phyloP scores from a whole-genome alignment of 1,284 basidiomycete species.

The Irpex rosettiformis region DNA sequence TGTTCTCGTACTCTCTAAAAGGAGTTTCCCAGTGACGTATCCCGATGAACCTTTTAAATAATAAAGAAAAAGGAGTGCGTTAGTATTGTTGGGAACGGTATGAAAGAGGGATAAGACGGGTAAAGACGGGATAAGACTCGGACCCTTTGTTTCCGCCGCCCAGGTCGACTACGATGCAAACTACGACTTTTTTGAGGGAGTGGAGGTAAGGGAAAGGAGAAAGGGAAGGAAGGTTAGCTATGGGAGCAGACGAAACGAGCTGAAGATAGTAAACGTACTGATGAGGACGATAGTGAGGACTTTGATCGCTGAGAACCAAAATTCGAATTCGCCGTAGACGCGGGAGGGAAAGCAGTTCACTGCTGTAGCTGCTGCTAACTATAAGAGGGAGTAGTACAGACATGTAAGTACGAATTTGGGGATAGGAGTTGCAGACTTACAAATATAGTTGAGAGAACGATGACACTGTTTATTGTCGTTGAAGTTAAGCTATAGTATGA shows the following conservation, averaged over 20 bases:
- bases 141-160: conserved; percentile 23
- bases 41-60: conserved; percentile 12
- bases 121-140: too few species aligned
- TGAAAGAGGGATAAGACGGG: too few species aligned
- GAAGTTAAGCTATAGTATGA: background rate
- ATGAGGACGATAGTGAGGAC: conserved; percentile 33
- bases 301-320: conserved; percentile 36
- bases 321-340: conserved; percentile 35
- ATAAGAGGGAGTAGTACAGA: conserved; percentile 41
- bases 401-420: too few species aligned
- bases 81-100: too few species aligned
- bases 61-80: too few species aligned
- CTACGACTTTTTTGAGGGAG: conserved; percentile 19
- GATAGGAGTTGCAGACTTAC: conserved; percentile 14
- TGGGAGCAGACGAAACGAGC: too few species aligned
- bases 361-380: conserved; percentile 68
- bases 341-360: conserved; percentile 28
- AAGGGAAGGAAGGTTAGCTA: too few species aligned
- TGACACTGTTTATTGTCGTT: conserved; percentile 8
- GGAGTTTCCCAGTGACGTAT: conserved; percentile 25
- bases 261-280: conserved; percentile 17
- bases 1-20: conserved; percentile 24
- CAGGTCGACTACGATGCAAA: conserved; percentile 30
- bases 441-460: conserved; percentile 19
- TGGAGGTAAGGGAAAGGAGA: background rate